phyloP scores from a whole-genome alignment of 208 protist species.

The Angomonas desouzai region DNA sequence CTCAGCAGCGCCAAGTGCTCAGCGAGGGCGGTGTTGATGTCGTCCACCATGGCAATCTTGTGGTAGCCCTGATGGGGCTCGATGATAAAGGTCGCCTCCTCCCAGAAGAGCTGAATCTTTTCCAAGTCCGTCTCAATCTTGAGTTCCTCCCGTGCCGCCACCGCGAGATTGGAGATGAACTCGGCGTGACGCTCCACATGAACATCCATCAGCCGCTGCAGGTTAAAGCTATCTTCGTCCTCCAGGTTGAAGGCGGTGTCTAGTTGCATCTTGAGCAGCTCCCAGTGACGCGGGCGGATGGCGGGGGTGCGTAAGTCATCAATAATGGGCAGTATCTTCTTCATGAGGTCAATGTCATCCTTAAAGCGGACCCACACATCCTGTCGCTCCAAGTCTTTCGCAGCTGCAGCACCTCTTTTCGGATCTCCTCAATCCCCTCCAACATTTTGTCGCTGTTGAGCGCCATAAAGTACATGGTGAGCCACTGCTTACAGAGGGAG shows the following conservation, averaged over 20 bases:
- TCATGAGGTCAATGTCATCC: conserved; percentile 95
- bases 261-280: conserved; percentile 90
- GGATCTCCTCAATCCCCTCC: conserved; percentile 77
- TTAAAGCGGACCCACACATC: conserved; percentile 92
- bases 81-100: conserved; percentile 74
- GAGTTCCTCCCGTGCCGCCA: conserved; percentile 93
- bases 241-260: conserved; percentile 90
- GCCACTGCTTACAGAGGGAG: conserved; percentile 80
- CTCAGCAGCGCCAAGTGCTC: conserved; percentile 93
- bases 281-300: conserved; percentile 93
- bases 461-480: conserved; percentile 83
- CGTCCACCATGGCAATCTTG: conserved; percentile 90
- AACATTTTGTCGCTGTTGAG: conserved; percentile 93
- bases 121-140: conserved; percentile 93
- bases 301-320: conserved; percentile 94
- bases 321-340: conserved; percentile 94
- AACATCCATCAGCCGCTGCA: conserved; percentile 92
- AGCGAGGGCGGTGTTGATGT: conserved; percentile 92
- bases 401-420: conserved; percentile 80
- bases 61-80: conserved; percentile 89
- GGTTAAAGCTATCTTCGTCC: conserved; percentile 86
- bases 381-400: conserved; percentile 89
- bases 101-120: conserved; percentile 92
- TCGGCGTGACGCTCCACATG: conserved; percentile 93
- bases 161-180: conserved; percentile 91